Base-by-base conservation (phyloP, 2,329 filamentous ascomycete genomes). In the Neonectria coccinea region DNA sequence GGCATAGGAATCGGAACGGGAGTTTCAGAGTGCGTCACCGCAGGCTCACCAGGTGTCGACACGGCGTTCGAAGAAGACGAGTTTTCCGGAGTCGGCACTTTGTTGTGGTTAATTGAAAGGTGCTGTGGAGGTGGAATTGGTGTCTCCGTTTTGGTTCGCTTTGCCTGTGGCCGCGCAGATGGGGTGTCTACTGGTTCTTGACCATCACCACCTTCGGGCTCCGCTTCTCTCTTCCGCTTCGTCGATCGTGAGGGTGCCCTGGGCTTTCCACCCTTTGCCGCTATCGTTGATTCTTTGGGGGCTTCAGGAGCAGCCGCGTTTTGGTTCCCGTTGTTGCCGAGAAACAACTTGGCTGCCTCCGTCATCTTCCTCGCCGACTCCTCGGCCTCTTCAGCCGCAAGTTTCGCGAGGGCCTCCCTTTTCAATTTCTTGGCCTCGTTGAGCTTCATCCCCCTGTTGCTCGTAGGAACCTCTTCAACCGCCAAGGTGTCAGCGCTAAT, bases 351-450 rank as follows among this genome's bases (percentile, higher is more conserved):
- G 27, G 83, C 84, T 60, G 81, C 78, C 70, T 84, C 81, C 9
- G 79, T 78, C 79, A 87, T 83, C 73, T 85, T 86, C 16, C 83
- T 80, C 16, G 83, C 84, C 9, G 85, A 86, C 69, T 86, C 84
- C 72, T 87, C 85, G 16, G 88, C 88, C 73, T 90, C 88, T 66
- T 89, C 86, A 1, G 86, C 88, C 2, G 88, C 88, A 69, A 85
- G 81, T 68, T 87, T 87, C 12, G 86, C 87, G 68, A 89, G 79
- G 6, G 87, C 86, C 76, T 92, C 89, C 59, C 88, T 83, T 79
- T 92, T 92, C 11, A 91, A 79, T 75, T 91, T 92, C 78, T 92
- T 93, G 3, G 92, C 89, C 71, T 92, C 91, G 74, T 93, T 93
- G 25, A 93, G 82, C 73, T 92, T 91, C 88, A 93, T 92, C 9